phyloP scores from a whole-genome alignment of 257 asterid genomes.

The Perilla frutescens region DNA sequence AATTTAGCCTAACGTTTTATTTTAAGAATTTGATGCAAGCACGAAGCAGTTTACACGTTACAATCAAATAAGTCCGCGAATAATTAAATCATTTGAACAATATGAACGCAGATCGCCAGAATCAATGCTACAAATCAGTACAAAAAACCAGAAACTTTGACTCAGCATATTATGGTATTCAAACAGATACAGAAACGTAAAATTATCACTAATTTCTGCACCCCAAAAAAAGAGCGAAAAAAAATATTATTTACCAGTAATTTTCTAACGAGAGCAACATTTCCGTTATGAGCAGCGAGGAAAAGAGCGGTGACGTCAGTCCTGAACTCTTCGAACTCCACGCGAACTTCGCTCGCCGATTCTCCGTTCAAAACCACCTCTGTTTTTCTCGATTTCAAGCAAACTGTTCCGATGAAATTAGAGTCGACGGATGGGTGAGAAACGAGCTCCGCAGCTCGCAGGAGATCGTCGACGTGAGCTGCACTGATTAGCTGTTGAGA shows the following conservation, averaged over 20 bases:
- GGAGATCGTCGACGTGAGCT: conserved; percentile 55
- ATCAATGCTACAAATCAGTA: conserved; percentile 21
- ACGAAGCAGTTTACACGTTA: conserved; percentile 4
- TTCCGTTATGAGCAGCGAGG: conserved; percentile 78
- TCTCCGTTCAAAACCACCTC: conserved; percentile 70
- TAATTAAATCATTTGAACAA: not conserved
- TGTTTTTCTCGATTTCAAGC: conserved; percentile 57
- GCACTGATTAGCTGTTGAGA: conserved; percentile 70
- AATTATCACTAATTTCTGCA: not conserved
- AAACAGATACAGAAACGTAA: conserved; percentile 27
- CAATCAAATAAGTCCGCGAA: not conserved
- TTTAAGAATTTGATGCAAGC: not conserved
- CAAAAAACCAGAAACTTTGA: conserved; percentile 14
- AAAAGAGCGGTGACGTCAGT: conserved; percentile 79
- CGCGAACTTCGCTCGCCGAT: conserved; percentile 53
- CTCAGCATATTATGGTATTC: not conserved
- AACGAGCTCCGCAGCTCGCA: conserved; percentile 53
- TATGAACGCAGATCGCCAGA: conserved; percentile 7
- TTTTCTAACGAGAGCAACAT: conserved; percentile 54
- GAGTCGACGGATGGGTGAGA: conserved; percentile 57
- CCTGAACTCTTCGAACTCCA: conserved; percentile 74
- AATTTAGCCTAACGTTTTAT: not conserved
- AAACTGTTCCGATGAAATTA: conserved; percentile 67
- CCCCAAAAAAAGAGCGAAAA: not conserved
- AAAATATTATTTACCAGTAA: conserved; percentile 52